A percentile compares a stretch with the other conserved stretches of the same genome.
These are phyloP conservation scores for Oryza brachyantha DNA, from an alignment of 176 grass and related monocot species.

Conservation along the genomic window DNA sequence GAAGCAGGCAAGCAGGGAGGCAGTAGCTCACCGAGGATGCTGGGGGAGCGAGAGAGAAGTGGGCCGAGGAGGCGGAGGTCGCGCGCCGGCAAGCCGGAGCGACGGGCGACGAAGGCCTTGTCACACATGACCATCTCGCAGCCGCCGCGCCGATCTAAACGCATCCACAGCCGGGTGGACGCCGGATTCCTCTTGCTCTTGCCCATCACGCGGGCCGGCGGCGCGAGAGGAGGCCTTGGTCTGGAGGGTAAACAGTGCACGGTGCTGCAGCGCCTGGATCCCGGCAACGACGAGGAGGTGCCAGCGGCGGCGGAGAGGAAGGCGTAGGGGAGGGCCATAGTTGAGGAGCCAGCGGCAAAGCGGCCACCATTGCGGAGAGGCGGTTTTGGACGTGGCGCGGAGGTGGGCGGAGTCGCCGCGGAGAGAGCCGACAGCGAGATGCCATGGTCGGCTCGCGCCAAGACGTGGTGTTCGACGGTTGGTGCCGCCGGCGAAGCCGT, in stretches of 20 bases:
- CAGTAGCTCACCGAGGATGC: conserved; percentile 52
- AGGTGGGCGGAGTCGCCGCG: conserved; percentile 13
- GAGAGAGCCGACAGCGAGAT: conserved; percentile 29
- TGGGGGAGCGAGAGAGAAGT: conserved; percentile 51
- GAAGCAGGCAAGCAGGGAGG: not conserved
- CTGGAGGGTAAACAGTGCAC: not conserved
- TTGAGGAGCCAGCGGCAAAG: not conserved
- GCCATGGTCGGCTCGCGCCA: too few species aligned
- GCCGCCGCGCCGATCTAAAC: conserved; percentile 51
- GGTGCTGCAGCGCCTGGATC: not conserved
- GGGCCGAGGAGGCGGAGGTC: conserved; percentile 62
- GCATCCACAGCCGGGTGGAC: conserved; percentile 59
- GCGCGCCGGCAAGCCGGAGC: conserved; percentile 45
- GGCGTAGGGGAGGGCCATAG: not conserved
- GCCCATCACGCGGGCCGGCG: conserved; percentile 6
- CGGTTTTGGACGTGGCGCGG: not conserved
- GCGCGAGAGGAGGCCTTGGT: conserved; percentile 1
- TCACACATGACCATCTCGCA: conserved; percentile 64
- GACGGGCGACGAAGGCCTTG: conserved; percentile 54
- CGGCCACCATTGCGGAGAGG: not conserved
- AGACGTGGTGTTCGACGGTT: too few species aligned
- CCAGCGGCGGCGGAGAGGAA: not conserved
- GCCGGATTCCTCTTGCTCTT: conserved; percentile 40
- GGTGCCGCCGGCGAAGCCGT: conserved; percentile 5
- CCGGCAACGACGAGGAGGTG: not conserved